Base-by-base conservation (phyloP, 2,329 filamentous ascomycete genomes). In the Penicillium sp. region DNA sequence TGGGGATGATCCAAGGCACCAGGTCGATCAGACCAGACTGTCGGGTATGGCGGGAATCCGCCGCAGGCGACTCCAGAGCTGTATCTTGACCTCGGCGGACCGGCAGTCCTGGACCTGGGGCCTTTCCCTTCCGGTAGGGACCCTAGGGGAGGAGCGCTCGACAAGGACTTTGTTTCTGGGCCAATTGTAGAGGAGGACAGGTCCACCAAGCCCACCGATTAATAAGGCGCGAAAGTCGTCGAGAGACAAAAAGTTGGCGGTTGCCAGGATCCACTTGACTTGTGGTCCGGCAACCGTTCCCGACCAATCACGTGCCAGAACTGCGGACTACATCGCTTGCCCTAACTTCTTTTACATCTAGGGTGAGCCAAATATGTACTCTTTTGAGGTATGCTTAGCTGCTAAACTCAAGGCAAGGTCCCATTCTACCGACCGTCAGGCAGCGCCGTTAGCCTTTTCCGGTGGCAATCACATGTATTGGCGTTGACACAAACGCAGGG, bases 1-100 rank as follows among this genome's bases (percentile, higher is more conserved):
- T 44, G 53, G 41, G 41, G 35, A 31, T 30, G 56, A 53, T 38
- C 51, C 54, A 57, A 47, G 54, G 56, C 47, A 48, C 50, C 45
- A 46, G 41, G 54, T 48, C 52, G 55, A 57, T 57, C 55, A 53
- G 50, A 50, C 50, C 57, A 60, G 30, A 44, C 50, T 53, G 52
- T 54, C 57, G 55, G 55, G 51, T 51, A 51, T 43, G 45, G 51
- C 44, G 48, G 40, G 53, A 50, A 48, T 40, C 54, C 51, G 53
- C 53, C 51, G 55, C 53, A 49, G 42, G 35, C 42, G 35, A 22
- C 35, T 30, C 11, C 28, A 30, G 28, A 11, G n/a, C 25, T 53
- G 46, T 54, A 56, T 47, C 39, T 53, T 44, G 50, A 56, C 48
- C 52, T 53, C 53, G 16, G 9, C 30, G 18, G 10, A 9, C 27